phyloP scores from a whole-genome alignment of 2,329 filamentous ascomycete species.

The Xylariaceae sp. region DNA sequence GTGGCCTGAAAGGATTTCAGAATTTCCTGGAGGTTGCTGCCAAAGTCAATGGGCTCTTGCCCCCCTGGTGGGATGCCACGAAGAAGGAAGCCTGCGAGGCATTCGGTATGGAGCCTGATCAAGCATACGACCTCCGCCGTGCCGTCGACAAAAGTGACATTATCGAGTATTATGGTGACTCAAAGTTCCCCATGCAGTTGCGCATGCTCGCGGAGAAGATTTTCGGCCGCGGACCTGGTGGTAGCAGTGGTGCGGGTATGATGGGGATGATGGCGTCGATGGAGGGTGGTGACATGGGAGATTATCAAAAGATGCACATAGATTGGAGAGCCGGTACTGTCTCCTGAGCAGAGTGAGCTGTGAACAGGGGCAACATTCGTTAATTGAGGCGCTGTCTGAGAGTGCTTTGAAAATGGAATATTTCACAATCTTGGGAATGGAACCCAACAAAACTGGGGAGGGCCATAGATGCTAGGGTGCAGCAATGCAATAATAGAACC shows the following conservation, averaged over 20 bases:
- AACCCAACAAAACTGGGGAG: too few species aligned
- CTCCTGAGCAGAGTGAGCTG: too few species aligned
- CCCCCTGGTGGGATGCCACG: conserved; percentile 13
- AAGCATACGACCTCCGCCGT: conserved; percentile 5
- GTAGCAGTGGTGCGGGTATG: conserved; percentile 22
- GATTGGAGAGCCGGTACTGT: too few species aligned
- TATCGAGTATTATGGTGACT: conserved; percentile 40
- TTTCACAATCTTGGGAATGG: too few species aligned
- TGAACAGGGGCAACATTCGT: too few species aligned
- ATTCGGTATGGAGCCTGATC: conserved; percentile 7
- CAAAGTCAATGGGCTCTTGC: conserved; percentile 7
- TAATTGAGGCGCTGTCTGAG: too few species aligned
- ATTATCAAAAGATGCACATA: too few species aligned
- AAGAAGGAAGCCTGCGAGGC: conserved; percentile 10
- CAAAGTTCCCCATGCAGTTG: conserved; percentile 45
- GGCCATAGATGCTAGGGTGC: too few species aligned
- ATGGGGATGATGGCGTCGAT: conserved; percentile 19
- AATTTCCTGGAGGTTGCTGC: conserved; percentile 7
- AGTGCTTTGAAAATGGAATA: too few species aligned
- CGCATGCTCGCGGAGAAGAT: conserved; percentile 44
- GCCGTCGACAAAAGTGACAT: conserved; percentile 14
- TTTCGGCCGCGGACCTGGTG: conserved; percentile 30
- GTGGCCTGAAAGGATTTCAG: conserved; percentile 9
- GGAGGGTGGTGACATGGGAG: conserved; percentile 6
- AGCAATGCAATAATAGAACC: too few species aligned